Conservation (phyloP, 306 rosid species). For the Trifolium dubium region DNA sequence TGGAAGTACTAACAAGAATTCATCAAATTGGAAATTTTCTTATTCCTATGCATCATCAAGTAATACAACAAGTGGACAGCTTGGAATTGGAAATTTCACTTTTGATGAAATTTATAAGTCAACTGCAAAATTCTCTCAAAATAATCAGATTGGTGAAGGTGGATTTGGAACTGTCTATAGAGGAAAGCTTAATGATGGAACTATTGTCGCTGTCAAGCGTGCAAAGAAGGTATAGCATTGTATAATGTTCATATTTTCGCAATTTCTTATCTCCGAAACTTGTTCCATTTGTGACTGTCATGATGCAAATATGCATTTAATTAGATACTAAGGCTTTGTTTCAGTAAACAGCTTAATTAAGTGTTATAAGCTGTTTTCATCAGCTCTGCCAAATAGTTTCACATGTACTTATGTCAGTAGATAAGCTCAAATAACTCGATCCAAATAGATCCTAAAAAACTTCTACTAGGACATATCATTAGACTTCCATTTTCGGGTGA, state of each 20-base stretch:
- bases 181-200: conserved; percentile 78
- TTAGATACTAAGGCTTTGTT: neutral
- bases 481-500: neutral
- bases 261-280: conserved; percentile 18
- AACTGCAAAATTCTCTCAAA: conserved; percentile 71
- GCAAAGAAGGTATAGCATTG: conserved; percentile 66
- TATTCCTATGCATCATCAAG: conserved; percentile 59
- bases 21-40: conserved; percentile 60
- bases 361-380: neutral
- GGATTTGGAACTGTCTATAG: conserved; percentile 85
- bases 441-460: neutral
- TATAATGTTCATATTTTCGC: conserved; percentile 26
- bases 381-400: neutral
- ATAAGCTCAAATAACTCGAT: neutral
- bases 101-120: conserved; percentile 80
- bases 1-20: conserved; percentile 53
- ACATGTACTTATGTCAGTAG: neutral
- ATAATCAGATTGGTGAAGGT: conserved; percentile 77
- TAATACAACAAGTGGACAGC: conserved; percentile 55
- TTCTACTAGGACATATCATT: neutral
- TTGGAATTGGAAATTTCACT: conserved; percentile 58
- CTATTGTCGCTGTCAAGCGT: conserved; percentile 83
- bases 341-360: neutral
- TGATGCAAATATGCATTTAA: conserved; percentile 17
- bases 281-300: conserved; percentile 28